Conservation (phyloP, 495 filamentous ascomycete species). For the Penicillium arizonense region DNA sequence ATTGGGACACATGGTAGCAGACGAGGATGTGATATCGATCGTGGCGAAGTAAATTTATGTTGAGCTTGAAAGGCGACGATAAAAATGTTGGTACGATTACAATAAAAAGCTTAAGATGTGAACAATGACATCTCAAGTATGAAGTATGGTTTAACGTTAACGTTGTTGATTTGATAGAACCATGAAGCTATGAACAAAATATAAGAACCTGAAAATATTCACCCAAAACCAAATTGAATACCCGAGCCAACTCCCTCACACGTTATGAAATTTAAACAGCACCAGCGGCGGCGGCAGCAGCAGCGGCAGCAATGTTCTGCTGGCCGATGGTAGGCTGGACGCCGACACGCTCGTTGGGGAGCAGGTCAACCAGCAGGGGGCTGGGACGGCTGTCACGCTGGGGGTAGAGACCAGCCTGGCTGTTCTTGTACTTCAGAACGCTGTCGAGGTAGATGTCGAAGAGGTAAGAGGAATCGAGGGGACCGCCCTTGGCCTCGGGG, state of each 20-base stretch:
- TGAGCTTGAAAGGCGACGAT: constrained; percentile 4
- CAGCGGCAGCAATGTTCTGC: constrained; percentile 47
- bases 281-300: constrained; percentile 39
- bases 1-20: constrained; percentile 78
- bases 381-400: constrained; percentile 76
- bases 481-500: constrained; percentile 94
- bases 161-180: constrained; percentile 11
- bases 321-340: constrained; percentile 67
- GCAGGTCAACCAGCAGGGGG: constrained; percentile 82
- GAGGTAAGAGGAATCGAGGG: constrained; percentile 87
- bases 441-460: constrained; percentile 95
- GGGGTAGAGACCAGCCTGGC: constrained; percentile 62
- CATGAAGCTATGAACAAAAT: constrained; percentile 18
- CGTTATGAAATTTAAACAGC: constrained; percentile 23
- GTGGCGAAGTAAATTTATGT: constrained; percentile 48
- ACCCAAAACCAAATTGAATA: constrained; percentile 8
- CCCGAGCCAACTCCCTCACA: constrained; percentile 18
- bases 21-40: constrained; percentile 98
- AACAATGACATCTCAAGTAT: neutral
- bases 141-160: constrained; percentile 1
- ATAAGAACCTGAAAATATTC: constrained; percentile 2
- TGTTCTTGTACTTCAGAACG: constrained; percentile 83
- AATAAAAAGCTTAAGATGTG: neutral
- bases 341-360: constrained; percentile 91
- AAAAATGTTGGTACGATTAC: constrained; percentile 9